These are phyloP conservation scores for Acacia crassicarpa DNA, from an alignment of 306 rosid species.

Conservation along the genomic window DNA sequence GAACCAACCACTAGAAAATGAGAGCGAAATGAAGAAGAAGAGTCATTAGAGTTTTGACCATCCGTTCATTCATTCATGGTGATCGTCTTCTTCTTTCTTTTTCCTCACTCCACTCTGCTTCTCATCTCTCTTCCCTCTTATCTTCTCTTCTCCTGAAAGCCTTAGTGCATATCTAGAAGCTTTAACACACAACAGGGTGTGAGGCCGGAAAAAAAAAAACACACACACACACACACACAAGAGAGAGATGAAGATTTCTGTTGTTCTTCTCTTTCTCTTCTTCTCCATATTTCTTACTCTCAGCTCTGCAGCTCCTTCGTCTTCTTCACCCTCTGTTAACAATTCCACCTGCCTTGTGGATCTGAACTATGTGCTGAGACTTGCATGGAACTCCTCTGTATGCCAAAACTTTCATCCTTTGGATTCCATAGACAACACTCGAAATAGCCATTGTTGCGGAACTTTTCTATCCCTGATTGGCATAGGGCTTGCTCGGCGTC, in stretches of 20 bases:
- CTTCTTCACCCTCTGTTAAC: constrained; percentile 3
- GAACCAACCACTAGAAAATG: constrained; percentile 33
- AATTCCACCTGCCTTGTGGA: constrained; percentile 67
- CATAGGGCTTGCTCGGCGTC: constrained; percentile 57
- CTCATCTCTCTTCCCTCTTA: background rate
- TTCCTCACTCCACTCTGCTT: background rate
- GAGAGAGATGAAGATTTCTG: constrained; percentile 25
- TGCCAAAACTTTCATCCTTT: constrained; percentile 49
- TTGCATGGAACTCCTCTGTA: constrained; percentile 68
- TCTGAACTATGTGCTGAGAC: constrained; percentile 57
- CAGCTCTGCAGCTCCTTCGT: constrained; percentile 34
- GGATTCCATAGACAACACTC: constrained; percentile 5
- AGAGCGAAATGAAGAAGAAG: too few species aligned
- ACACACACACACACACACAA: too few species aligned
- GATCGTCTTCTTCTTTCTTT: background rate
- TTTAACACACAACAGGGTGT: background rate
- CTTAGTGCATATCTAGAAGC: background rate
- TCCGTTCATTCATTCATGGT: background rate
- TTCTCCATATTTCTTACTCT: constrained; percentile 5
- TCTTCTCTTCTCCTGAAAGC: background rate
- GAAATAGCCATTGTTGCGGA: constrained; percentile 50
- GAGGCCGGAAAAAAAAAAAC: background rate
- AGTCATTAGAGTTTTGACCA: constrained; percentile 24
- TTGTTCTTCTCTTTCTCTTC: constrained; percentile 31
- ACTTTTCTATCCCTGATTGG: constrained; percentile 63